Percentiles rank a stretch among this genome's conserved stretches.
Conservation (phyloP, 1,284 basidiomycete genomes). For the Pyrrhoderma lamaoense region DNA sequence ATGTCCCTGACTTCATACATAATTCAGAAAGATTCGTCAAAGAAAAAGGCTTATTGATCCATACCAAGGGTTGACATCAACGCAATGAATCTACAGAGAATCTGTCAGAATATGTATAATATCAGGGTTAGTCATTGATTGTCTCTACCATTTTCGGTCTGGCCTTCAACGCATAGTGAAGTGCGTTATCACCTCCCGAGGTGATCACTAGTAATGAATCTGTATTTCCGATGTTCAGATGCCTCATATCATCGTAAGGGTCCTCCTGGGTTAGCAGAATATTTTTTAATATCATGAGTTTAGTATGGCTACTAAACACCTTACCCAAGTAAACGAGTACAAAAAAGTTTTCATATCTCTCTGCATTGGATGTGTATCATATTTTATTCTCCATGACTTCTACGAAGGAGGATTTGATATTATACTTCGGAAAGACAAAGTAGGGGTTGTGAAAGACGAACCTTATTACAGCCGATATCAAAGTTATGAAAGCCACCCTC, state of each 20-base stretch:
- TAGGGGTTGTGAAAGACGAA: no score
- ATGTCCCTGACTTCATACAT: conserved; percentile 54
- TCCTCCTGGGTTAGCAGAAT: conserved; percentile 47
- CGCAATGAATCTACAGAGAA: conserved; percentile 53
- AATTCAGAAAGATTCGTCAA: background rate
- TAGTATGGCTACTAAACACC: background rate
- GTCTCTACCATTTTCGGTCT: conserved; percentile 43
- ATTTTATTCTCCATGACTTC: conserved; percentile 62
- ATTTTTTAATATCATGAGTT: background rate
- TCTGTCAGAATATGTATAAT: background rate
- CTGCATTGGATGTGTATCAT: conserved; percentile 67
- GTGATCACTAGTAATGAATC: conserved; percentile 76
- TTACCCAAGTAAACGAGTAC: conserved; percentile 66
- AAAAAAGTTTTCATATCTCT: conserved; percentile 74
- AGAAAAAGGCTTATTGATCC: conserved; percentile 7
- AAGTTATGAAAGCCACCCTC: no score
- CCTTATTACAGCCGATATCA: no score
- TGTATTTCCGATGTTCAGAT: conserved; percentile 51
- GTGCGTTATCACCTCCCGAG: conserved; percentile 74
- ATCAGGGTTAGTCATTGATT: background rate
- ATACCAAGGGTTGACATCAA: conserved; percentile 62
- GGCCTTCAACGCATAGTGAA: conserved; percentile 73
- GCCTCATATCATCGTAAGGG: conserved; percentile 69
- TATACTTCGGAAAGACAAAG: no score
- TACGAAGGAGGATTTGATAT: conserved; percentile 29